Base-by-base conservation (phyloP, 768 basidiomycete species). In the Pulveroboletus ravenelii region DNA sequence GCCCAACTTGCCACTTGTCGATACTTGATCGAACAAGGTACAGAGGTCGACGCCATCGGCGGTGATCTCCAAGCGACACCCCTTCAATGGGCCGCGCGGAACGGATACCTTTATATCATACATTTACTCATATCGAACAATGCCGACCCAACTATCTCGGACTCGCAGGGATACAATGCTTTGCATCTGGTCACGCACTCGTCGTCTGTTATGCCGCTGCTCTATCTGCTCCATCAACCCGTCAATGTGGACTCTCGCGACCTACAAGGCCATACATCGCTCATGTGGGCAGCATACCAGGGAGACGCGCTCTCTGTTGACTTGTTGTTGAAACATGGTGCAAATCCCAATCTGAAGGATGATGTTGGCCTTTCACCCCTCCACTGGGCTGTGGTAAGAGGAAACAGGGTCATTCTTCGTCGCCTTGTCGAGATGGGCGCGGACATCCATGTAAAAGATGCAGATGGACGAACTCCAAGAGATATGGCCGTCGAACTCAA, bases 201-300 rank as follows among this genome's bases (percentile, higher is more conserved):
- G 0, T 91, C 88, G 3, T 86, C 84, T 10, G 89, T 98, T 54
- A 96, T 97, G 94, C 89, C 96, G 0, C 68, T 99, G 34, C 74
- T 97, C 34, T 94, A 92, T 62, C 75, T 96, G 23, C 78, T 98
- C 6, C 91, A 95, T 64, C 94, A 97, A 65, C 93, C 94, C 3
- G 80, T 99, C 55, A 85, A 83, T 38, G 87, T 97, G 51, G 96
- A 99, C 65, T 86, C 87, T 41, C 79, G 84, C 36, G 96, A 99
- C 67, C 75, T 84, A 1, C 88, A 91, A 61, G 96, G 96, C 0
- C 96, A 98, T 64, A 96, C 95, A 0, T 78, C 90, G 0, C 77
- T 98, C 44, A 96, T 97, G 91, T 99, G 96, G 96, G 96, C 96
- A 6, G 91, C 93, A 9, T 99, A 98, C 69, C 96, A 99, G 66